Percentiles rank a stretch among this genome's conserved stretches.
These are phyloP conservation scores for Solioccasus polychromus DNA, from an alignment of 768 basidiomycete genomes.

Conservation along the genomic window DNA sequence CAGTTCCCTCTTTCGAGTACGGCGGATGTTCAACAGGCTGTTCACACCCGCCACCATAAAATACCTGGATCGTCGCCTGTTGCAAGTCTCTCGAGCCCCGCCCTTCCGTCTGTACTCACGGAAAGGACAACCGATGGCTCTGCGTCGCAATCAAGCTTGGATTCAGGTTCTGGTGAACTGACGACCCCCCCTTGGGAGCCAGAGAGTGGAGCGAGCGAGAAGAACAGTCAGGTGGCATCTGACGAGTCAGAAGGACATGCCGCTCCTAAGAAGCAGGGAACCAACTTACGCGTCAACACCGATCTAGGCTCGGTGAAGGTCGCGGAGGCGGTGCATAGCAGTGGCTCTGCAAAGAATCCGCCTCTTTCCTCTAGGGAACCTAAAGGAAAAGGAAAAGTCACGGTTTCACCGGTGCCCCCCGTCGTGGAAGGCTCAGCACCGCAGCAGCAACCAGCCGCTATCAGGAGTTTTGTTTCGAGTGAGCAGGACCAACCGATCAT, in stretches of 20 bases:
- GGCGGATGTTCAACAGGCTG: background rate
- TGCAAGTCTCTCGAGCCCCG: conserved; percentile 21
- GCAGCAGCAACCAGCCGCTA: background rate
- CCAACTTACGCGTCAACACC: conserved; percentile 1
- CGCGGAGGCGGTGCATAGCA: background rate
- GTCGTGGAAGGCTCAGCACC: background rate
- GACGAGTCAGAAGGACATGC: conserved; percentile 8
- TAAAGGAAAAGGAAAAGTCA: conserved; percentile 1
- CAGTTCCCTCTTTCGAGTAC: conserved; percentile 6
- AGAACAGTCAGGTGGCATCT: conserved; percentile 1
- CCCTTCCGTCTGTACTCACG: conserved; percentile 1
- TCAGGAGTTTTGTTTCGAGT: background rate
- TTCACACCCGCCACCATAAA: conserved; percentile 4
- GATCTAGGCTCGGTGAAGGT: background rate
- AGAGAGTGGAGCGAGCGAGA: conserved; percentile 10
- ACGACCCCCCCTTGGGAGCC: conserved; percentile 13
- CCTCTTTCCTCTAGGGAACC: background rate
- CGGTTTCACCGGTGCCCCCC: background rate
- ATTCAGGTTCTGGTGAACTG: conserved; percentile 13
- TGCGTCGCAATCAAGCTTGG: conserved; percentile 12
- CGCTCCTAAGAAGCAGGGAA: background rate
- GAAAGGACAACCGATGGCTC: conserved; percentile 4
- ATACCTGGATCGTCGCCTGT: conserved; percentile 11
- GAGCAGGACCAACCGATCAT: conserved; percentile 27
- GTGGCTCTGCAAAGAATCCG: background rate